A percentile compares a stretch with the other conserved stretches of the same genome.
phyloP scores from a whole-genome alignment of 225 moss, liverwort and hornwort species.

The Antitrichia curtipendula region DNA sequence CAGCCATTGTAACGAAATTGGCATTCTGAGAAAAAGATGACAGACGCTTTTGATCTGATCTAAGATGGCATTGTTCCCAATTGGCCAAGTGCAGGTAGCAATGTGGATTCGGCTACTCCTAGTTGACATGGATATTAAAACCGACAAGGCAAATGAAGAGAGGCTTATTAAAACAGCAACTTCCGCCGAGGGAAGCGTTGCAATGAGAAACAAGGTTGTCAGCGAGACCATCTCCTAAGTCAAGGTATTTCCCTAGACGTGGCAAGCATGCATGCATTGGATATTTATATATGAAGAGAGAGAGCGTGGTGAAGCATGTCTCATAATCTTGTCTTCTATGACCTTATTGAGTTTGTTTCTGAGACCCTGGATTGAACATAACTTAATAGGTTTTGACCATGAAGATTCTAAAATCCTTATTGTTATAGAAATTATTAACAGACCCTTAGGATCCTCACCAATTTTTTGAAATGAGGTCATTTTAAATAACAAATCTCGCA shows the following conservation, averaged over 20 bases:
- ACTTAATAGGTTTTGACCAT: neutral
- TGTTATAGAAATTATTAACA: neutral
- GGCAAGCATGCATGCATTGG: neutral
- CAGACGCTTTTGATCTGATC: no score
- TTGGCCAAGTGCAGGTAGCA: no score
- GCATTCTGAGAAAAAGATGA: neutral
- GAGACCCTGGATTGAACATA: neutral
- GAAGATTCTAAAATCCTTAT: neutral
- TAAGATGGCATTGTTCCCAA: no score
- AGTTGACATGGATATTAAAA: no score
- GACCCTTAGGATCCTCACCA: fast-evolving
- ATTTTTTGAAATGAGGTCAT: neutral
- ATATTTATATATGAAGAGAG: neutral
- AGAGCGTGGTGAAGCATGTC: neutral
- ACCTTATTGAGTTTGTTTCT: neutral
- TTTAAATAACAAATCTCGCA: neutral
- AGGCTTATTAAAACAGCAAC: no score
- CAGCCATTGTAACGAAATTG: neutral
- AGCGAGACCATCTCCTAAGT: no score
- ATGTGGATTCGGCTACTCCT: no score
- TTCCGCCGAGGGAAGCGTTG: no score
- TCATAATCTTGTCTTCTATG: no score
- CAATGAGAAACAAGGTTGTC: neutral
- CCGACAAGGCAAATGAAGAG: no score
- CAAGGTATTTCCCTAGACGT: neutral